Evolutionary conservation across 108 stramenopile species (phyloP).

Genomic region (Cyclotella kingstonii): DNA sequence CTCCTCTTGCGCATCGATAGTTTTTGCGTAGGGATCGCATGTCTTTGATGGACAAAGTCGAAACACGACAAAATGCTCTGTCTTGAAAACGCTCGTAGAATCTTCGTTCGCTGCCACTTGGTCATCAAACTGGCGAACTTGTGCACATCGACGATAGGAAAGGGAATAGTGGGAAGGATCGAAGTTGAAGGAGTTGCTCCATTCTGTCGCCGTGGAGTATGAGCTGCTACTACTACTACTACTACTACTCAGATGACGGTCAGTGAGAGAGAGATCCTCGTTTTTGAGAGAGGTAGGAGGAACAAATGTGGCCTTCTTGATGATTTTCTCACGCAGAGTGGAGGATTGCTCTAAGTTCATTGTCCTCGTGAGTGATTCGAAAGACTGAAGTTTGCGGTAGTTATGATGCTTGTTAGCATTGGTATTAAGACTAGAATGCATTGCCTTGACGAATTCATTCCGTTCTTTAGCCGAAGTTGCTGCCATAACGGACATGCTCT

Average conservation of each 20-base stretch:
- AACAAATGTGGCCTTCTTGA: constrained; percentile 7
- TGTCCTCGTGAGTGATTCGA: no score
- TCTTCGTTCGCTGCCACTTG: constrained; percentile 41
- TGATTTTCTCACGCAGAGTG: constrained; percentile 1
- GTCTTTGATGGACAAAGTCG: constrained; percentile 69
- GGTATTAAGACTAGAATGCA: not conserved
- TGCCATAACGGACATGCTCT: not conserved
- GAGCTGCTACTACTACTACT: not conserved
- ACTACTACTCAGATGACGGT: not conserved
- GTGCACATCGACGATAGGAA: constrained; percentile 74
- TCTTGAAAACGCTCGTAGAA: constrained; percentile 45
- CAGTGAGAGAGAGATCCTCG: constrained; percentile 1
- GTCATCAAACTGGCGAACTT: constrained; percentile 33
- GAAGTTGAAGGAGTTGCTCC: constrained; percentile 25
- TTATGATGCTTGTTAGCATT: not conserved
- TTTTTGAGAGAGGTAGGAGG: not conserved
- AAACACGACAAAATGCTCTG: constrained; percentile 74
- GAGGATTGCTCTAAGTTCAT: no score
- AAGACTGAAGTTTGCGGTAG: no score
- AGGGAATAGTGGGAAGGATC: constrained; percentile 64
- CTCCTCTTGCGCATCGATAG: not conserved
- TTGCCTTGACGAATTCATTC: not conserved
- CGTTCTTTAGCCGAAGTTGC: constrained; percentile 3
- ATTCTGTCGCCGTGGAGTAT: constrained; percentile 2
- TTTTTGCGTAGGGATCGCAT: constrained; percentile 41